Conservation (phyloP, 73 alveolate genomes). For the Symbiodinium natans region DNA sequence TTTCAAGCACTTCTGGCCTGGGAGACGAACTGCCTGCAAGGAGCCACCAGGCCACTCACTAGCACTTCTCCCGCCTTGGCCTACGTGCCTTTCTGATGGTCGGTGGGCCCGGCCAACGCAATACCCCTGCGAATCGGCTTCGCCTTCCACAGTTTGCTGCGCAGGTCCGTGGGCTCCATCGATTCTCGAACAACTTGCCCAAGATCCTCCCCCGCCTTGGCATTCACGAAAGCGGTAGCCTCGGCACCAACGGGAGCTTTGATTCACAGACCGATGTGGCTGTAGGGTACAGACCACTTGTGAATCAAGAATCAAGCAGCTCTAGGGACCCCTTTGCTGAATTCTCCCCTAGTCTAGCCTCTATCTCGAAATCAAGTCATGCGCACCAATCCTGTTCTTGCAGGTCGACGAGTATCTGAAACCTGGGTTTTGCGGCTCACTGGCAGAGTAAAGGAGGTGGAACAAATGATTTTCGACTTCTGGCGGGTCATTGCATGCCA, state of each 20-base stretch:
- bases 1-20: background rate
- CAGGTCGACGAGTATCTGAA: too few species aligned
- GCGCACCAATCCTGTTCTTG: too few species aligned
- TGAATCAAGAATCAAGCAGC: too few species aligned
- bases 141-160: background rate
- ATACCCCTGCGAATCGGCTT: slow-evolving; percentile 43
- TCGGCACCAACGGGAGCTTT: background rate
- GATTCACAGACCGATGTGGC: too few species aligned
- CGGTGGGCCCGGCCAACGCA: slow-evolving; percentile 91
- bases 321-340: too few species aligned
- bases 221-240: slow-evolving; percentile 57
- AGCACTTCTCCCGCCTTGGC: background rate
- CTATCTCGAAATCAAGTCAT: too few species aligned
- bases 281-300: too few species aligned
- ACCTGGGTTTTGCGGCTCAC: too few species aligned
- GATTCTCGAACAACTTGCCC: background rate
- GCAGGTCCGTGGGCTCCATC: background rate
- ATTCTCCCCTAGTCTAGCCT: too few species aligned
- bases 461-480: too few species aligned
- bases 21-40: background rate
- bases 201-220: background rate
- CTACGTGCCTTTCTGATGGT: slow-evolving; percentile 37
- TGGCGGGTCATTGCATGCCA: too few species aligned
- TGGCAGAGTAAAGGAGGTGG: too few species aligned
- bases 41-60: background rate